These are phyloP conservation scores for Juglanconis oblonga DNA, from an alignment of 2,329 filamentous ascomycete genomes.

Conservation along the genomic window DNA sequence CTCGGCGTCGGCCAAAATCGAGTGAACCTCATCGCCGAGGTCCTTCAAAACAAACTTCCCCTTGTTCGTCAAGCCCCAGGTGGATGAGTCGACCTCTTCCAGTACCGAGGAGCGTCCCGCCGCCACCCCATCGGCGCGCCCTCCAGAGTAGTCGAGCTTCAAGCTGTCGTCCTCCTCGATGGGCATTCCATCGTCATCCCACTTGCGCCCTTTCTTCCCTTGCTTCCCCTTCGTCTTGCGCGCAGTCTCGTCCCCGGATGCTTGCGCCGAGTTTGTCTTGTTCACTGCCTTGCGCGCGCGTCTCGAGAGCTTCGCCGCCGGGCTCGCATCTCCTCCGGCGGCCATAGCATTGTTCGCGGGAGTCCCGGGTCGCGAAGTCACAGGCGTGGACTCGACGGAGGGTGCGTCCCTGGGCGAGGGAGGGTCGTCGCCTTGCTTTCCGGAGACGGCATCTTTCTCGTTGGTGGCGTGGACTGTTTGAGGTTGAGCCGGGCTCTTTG, in stretches of 20 bases:
- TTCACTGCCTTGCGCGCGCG: constrained; percentile 71
- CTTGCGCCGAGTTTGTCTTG: constrained; percentile 62
- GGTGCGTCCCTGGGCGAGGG: constrained; percentile 32
- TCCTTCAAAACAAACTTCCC: constrained; percentile 94
- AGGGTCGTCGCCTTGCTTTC: constrained; percentile 35
- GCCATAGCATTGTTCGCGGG: constrained; percentile 68
- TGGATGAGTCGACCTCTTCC: constrained; percentile 71
- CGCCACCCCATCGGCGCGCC: constrained; percentile 51
- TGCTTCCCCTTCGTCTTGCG: constrained; percentile 57
- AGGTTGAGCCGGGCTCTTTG: constrained; percentile 28
- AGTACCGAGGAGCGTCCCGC: constrained; percentile 56
- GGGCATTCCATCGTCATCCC: constrained; percentile 85
- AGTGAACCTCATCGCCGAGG: constrained; percentile 87
- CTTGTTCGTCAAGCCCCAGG: constrained; percentile 85
- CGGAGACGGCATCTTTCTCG: constrained; percentile 33
- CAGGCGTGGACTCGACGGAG: constrained; percentile 68
- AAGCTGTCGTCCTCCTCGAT: constrained; percentile 79
- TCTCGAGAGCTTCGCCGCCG: constrained; percentile 74
- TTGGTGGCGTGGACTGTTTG: constrained; percentile 22
- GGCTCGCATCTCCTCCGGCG: constrained; percentile 61
- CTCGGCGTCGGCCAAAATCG: constrained; percentile 80
- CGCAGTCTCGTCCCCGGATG: constrained; percentile 79
- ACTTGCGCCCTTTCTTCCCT: constrained; percentile 83
- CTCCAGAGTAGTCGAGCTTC: constrained; percentile 85
- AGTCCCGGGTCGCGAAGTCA: constrained; percentile 75